phyloP scores from a whole-genome alignment of 2,329 filamentous ascomycete genomes.

The Thielaviopsis populi region DNA sequence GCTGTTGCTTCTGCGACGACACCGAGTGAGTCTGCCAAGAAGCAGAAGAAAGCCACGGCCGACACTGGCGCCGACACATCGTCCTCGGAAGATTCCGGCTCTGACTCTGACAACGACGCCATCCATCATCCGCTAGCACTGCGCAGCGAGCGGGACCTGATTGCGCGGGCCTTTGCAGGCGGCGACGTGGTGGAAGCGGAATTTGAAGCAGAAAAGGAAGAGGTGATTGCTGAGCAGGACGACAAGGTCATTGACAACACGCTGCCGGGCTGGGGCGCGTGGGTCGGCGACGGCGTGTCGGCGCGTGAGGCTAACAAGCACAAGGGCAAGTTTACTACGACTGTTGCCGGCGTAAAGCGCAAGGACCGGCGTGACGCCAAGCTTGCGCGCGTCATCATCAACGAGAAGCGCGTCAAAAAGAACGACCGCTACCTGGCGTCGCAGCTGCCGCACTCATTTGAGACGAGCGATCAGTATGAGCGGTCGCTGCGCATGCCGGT shows the following conservation, averaged over 20 bases:
- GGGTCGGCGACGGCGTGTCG: constrained; percentile 73
- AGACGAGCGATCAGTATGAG: constrained; percentile 80
- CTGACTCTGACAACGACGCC: constrained; percentile 21
- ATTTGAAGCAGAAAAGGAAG: constrained; percentile 68
- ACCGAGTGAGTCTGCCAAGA: background rate
- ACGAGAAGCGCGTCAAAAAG: constrained; percentile 82
- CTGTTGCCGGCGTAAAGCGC: constrained; percentile 57
- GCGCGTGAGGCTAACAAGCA: constrained; percentile 52
- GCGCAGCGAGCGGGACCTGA: constrained; percentile 46
- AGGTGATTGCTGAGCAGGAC: constrained; percentile 57
- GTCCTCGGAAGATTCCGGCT: constrained; percentile 3
- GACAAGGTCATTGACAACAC: constrained; percentile 70
- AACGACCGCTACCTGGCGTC: constrained; percentile 78
- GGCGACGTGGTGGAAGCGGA: constrained; percentile 70
- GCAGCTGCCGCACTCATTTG: constrained; percentile 76
- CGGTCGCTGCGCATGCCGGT: constrained; percentile 71
- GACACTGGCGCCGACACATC: constrained; percentile 10
- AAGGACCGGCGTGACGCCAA: constrained; percentile 69
- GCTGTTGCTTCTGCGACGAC: background rate
- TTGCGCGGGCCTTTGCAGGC: constrained; percentile 74
- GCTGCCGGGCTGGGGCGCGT: constrained; percentile 88
- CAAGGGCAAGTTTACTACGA: constrained; percentile 46
- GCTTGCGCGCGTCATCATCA: constrained; percentile 75
- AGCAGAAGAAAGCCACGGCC: background rate
- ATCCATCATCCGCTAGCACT: constrained; percentile 38